Evolutionary conservation across 2,329 filamentous ascomycete species (phyloP).

Genomic region (Huntiella omanensis): DNA sequence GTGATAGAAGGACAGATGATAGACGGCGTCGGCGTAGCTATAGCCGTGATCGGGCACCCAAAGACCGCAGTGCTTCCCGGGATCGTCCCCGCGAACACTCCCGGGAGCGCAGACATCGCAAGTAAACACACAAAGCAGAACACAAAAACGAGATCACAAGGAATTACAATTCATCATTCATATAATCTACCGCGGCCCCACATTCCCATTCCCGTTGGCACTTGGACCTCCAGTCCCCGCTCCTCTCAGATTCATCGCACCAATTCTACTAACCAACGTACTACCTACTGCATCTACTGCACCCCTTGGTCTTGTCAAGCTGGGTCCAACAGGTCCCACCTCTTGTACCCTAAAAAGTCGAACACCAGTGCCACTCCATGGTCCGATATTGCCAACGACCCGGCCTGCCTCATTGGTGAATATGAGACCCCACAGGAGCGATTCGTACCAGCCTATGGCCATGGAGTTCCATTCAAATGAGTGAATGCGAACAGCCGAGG

Average conservation of each 20-base stretch:
- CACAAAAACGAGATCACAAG: no score
- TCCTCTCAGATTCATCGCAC: constrained; percentile 54
- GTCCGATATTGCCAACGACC: constrained; percentile 55
- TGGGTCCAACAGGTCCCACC: constrained; percentile 60
- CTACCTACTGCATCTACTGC: constrained; percentile 87
- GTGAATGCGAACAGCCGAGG: constrained; percentile 57
- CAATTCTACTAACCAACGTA: constrained; percentile 73
- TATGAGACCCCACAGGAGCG: constrained; percentile 79
- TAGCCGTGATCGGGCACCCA: background rate
- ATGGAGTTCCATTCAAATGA: constrained; percentile 89
- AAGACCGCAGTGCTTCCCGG: no score
- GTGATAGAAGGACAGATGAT: no score
- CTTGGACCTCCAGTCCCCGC: background rate
- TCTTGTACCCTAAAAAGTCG: constrained; percentile 82
- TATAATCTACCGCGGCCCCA: background rate
- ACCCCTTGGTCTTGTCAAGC: constrained; percentile 65
- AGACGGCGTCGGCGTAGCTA: background rate
- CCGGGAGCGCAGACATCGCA: no score
- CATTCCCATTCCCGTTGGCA: background rate
- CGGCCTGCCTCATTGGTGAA: constrained; percentile 82
- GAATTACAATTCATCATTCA: background rate
- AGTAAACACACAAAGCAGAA: no score
- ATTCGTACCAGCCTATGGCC: constrained; percentile 88
- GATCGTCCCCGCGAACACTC: no score
- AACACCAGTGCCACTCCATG: constrained; percentile 77